Evolutionary conservation across 129 eudicot species (phyloP).

Genomic region (Rutidosis leptorrhynchoides): DNA sequence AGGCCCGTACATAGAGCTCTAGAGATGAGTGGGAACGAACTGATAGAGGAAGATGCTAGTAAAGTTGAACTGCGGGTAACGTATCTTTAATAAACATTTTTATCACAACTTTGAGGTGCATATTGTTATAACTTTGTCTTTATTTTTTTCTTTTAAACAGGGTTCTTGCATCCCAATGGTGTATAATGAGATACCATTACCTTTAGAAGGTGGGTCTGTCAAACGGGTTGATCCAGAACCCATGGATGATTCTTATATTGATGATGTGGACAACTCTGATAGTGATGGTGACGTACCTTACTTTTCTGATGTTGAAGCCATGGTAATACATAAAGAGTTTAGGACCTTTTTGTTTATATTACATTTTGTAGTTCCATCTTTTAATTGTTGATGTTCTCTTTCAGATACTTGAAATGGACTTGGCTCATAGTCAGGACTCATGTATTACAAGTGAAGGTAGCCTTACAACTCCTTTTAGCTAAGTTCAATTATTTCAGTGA

Average conservation of each 20-base stretch:
- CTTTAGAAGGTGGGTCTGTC: constrained; percentile 39
- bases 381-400: constrained; percentile 28
- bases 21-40: constrained; percentile 31
- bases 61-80: constrained; percentile 51
- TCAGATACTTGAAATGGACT: constrained; percentile 76
- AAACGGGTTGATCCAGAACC: constrained; percentile 45
- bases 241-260: constrained; percentile 37
- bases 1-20: constrained; percentile 40
- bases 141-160: constrained; percentile 33
- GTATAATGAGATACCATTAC: constrained; percentile 35
- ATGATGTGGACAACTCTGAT: constrained; percentile 53
- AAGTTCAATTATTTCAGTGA: background rate
- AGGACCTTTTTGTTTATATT: constrained; percentile 17
- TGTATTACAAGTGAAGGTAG: constrained; percentile 46
- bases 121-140: constrained; percentile 20
- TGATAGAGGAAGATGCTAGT: constrained; percentile 38
- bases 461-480: background rate
- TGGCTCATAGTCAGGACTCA: constrained; percentile 47
- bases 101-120: background rate
- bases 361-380: constrained; percentile 5
- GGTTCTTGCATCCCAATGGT: constrained; percentile 34
- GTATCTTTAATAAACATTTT: background rate
- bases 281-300: constrained; percentile 80
- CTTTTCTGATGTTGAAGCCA: constrained; percentile 89
- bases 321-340: constrained; percentile 56